These are phyloP conservation scores for Nakazawaea wickerhamii DNA, from an alignment of 805 yeast genomes.

Conservation along the genomic window DNA sequence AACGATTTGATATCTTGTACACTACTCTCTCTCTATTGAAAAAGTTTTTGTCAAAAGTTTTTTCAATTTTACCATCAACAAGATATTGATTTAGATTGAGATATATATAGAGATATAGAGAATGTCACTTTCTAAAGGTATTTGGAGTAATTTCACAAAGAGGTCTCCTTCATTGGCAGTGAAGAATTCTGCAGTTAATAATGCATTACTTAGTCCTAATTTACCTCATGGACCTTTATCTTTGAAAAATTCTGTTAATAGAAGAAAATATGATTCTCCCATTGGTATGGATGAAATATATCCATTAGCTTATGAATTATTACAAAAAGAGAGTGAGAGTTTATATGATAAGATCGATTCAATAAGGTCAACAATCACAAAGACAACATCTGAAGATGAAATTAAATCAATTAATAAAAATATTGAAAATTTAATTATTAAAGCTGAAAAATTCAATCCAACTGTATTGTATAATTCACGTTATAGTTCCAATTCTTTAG, in stretches of 20 bases:
- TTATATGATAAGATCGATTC: conserved; percentile 34
- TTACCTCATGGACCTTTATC: conserved; percentile 49
- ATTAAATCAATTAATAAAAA: conserved; percentile 20
- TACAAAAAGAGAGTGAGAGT: conserved; percentile 41
- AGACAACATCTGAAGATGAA: conserved; percentile 17
- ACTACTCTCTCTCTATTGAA: too few species aligned
- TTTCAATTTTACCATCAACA: too few species aligned
- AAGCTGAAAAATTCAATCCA: conserved; percentile 76
- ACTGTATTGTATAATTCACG: conserved; percentile 71
- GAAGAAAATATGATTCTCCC: conserved; percentile 60
- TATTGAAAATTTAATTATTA: conserved; percentile 32
- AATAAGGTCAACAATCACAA: conserved; percentile 24
- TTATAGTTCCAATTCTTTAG: conserved; percentile 44
- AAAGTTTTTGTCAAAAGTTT: too few species aligned
- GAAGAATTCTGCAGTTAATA: conserved; percentile 22
- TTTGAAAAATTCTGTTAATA: conserved; percentile 35
- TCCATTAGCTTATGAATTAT: conserved; percentile 55
- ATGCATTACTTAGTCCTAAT: conserved; percentile 26
- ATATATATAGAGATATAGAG: too few species aligned
- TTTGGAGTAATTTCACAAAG: conserved; percentile 31
- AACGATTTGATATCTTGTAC: too few species aligned
- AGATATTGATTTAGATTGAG: too few species aligned
- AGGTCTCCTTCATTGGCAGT: conserved; percentile 27
- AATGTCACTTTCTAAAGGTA: conserved; percentile 26
- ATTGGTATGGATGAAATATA: conserved; percentile 66